Conservation (phyloP, 495 filamentous ascomycete species). For the Annulohypoxylon nitens region DNA sequence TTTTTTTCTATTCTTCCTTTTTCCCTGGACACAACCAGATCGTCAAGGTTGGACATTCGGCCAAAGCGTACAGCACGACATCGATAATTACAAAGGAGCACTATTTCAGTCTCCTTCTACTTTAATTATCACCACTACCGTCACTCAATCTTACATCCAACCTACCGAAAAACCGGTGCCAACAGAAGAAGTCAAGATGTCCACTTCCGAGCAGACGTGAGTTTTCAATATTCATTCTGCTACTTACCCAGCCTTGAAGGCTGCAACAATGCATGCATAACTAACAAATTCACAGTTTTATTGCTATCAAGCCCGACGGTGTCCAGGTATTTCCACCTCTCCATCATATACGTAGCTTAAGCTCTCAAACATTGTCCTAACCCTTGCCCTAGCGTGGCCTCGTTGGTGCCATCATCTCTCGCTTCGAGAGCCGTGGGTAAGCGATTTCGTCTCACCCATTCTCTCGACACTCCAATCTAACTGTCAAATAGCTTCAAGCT, state of each 20-base stretch:
- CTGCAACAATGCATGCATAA: constrained; percentile 32
- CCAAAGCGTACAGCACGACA: constrained; percentile 48
- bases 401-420: constrained; percentile 93
- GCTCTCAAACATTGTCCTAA: constrained; percentile 28
- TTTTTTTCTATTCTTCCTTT: constrained; percentile 51
- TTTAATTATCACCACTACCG: constrained; percentile 57
- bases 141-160: constrained; percentile 57
- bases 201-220: constrained; percentile 90
- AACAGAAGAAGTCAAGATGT: constrained; percentile 74
- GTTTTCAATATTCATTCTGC: constrained; percentile 52
- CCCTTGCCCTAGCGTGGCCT: constrained; percentile 82
- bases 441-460: constrained; percentile 44
- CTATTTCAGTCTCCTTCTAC: constrained; percentile 46
- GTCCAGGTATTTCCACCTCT: constrained; percentile 79
- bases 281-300: constrained; percentile 81
- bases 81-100: constrained; percentile 49
- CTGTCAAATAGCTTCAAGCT: constrained; percentile 85
- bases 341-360: neutral
- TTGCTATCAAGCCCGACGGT: constrained; percentile 99
- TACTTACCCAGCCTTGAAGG: neutral
- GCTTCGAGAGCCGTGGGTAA: constrained; percentile 95
- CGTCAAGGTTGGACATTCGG: constrained; percentile 48
- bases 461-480: constrained; percentile 13
- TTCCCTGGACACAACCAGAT: constrained; percentile 45
- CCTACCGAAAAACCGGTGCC: constrained; percentile 48